Conservation (phyloP, 2,329 filamentous ascomycete species). For the Plenodomus biglobosus region DNA sequence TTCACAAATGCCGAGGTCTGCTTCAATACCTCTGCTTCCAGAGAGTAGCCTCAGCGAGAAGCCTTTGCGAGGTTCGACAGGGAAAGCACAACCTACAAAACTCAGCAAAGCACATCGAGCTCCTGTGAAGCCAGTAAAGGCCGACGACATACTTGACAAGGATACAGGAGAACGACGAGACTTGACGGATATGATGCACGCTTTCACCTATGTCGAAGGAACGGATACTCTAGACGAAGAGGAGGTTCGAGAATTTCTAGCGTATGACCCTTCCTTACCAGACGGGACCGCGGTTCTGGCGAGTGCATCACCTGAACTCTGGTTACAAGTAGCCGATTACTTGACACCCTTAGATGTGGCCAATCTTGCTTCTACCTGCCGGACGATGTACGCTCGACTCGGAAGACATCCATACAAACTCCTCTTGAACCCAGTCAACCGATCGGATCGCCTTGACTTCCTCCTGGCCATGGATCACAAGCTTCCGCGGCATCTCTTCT, state of each 20-base stretch:
- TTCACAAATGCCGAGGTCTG: constrained; percentile 14
- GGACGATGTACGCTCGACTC: constrained; percentile 28
- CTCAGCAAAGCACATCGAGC: constrained; percentile 27
- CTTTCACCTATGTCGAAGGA: constrained; percentile 31
- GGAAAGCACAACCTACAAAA: constrained; percentile 19
- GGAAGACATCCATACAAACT: constrained; percentile 26
- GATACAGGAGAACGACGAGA: constrained; percentile 38
- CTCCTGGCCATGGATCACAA: constrained; percentile 54
- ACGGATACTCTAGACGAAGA: constrained; percentile 26
- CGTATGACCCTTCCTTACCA: constrained; percentile 26
- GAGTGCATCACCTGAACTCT: constrained; percentile 27
- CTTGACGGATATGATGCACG: constrained; percentile 39
- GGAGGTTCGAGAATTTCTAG: constrained; percentile 8
- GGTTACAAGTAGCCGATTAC: constrained; percentile 28
- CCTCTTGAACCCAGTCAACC: constrained; percentile 46
- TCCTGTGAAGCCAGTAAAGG: constrained; percentile 10
- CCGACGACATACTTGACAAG: constrained; percentile 32
- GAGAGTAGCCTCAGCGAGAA: constrained; percentile 6
- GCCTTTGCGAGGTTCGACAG: not conserved
- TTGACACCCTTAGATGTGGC: constrained; percentile 33
- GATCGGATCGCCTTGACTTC: constrained; percentile 53
- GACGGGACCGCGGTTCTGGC: constrained; percentile 29
- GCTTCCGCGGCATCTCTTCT: constrained; percentile 60
- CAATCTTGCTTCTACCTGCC: constrained; percentile 32
- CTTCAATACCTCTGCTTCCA: constrained; percentile 18